Evolutionary conservation across 495 filamentous ascomycete genomes (phyloP).

Genomic region (Aspergillus campestris): DNA sequence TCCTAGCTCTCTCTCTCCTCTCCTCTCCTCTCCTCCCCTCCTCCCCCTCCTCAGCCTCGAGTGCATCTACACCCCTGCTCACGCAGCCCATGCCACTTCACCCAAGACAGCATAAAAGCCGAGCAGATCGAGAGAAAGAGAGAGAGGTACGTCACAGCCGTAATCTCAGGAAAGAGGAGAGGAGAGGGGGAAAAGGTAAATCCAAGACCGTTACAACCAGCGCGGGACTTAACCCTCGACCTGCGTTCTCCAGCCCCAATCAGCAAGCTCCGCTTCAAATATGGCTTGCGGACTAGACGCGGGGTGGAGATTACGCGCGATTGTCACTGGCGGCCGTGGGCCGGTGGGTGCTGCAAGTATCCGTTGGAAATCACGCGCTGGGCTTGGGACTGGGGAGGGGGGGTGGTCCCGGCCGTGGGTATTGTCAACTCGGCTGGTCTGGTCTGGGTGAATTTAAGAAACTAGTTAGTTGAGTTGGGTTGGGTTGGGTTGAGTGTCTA

Average conservation of each 20-base stretch:
- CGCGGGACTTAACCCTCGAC: too few species aligned
- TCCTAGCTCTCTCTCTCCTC: too few species aligned
- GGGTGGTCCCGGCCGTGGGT: not conserved
- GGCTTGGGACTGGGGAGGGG: constrained; percentile 5
- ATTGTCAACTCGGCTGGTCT: not conserved
- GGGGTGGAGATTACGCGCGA: not conserved
- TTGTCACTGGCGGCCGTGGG: too few species aligned
- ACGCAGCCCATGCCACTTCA: too few species aligned
- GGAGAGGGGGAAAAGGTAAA: not conserved
- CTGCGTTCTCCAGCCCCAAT: too few species aligned
- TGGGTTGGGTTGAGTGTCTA: too few species aligned
- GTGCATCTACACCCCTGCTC: too few species aligned
- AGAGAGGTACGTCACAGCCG: not conserved
- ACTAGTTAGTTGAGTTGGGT: too few species aligned
- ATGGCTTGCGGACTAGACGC: constrained; percentile 7
- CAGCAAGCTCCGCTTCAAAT: not conserved
- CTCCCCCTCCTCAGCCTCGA: too few species aligned
- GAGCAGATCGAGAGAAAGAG: not conserved
- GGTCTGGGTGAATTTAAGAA: too few species aligned
- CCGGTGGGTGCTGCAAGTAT: constrained; percentile 9
- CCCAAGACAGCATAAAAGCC: not conserved
- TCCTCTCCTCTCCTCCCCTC: too few species aligned
- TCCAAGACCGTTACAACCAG: not conserved
- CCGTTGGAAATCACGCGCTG: constrained; percentile 15
- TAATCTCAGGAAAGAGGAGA: not conserved